Evolutionary conservation across 2,329 filamentous ascomycete genomes (phyloP), one percentile per base, ranked within the genome.

Genomic region (Paecilomyces niveus): DNA sequence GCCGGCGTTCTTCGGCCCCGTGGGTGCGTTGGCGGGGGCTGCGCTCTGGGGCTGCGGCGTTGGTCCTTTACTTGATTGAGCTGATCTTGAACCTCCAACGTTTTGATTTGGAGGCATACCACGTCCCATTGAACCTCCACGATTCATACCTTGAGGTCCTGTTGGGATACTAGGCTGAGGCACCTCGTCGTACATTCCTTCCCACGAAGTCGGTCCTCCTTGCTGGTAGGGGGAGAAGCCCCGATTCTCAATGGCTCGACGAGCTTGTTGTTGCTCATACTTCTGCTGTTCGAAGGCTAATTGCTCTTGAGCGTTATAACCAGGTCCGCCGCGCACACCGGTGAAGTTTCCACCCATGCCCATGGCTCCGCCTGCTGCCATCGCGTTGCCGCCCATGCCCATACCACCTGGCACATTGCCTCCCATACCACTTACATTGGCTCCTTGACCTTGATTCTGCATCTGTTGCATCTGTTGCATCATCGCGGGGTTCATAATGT

Each of bases 161-260:
- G 77, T 79, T 63, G 80, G 78, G 58, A 87, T 83, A 66, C 87
- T 87, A 4, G 90, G 90, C 70, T 93, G 90, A 15, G 92, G 92
- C 1, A 92, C 90, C 72, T 97, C 93, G 71, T 97, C 93, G 73
- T 97, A 97, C 92, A 96, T 96, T 68, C 93, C 93, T 73, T 97
- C 93, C 92, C 92, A 97, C 49, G 88, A 92, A 24, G 89, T 90
- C n/a, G 89, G 88, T 15, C 85, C 86, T 52, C 85, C 85, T 58
- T 82, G 68, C 72, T 81, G 72, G 61, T 78, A 76, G 45, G 75
- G 71, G 57, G 74, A 68, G 68, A 75, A 74, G 18, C 64, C 70
- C 11, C 74, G 73, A 56, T 70, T 72, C 21, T 76, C 74, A 53
- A 75, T 79, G 74, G 72, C 75, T 58, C 82, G 83, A 61, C 81